Conservation (phyloP, 2,329 filamentous ascomycete genomes). For the Pleoardoris graminearum region DNA sequence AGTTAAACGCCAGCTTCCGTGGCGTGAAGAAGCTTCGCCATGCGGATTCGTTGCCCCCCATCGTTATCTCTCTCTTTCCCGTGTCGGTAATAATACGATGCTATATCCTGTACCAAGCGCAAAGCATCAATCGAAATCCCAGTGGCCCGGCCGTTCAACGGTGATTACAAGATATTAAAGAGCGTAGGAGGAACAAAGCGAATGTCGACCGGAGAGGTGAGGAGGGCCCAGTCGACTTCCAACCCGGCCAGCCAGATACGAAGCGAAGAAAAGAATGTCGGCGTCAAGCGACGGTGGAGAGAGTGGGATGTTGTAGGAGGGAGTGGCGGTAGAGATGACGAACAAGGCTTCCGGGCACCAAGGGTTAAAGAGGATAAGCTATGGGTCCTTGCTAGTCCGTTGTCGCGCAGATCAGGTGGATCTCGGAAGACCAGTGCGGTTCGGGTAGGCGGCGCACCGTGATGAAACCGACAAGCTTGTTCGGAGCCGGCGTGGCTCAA, state of each 20-base stretch:
- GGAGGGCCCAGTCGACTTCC: slow-evolving; percentile 44
- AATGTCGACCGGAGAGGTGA: slow-evolving; percentile 37
- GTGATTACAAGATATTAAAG: slow-evolving; percentile 44
- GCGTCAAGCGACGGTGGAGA: slow-evolving; percentile 36
- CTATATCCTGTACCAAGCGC: slow-evolving; percentile 15
- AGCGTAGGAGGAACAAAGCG: slow-evolving; percentile 34
- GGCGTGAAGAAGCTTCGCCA: slow-evolving; percentile 56
- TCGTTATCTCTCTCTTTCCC: slow-evolving; percentile 11
- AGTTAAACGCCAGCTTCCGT: slow-evolving; percentile 75
- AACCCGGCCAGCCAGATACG: slow-evolving; percentile 49
- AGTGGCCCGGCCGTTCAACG: slow-evolving; percentile 32
- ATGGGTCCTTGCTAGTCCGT: slow-evolving; percentile 23
- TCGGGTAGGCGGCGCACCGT: slow-evolving; percentile 35
- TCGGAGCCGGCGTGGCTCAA: slow-evolving; percentile 42
- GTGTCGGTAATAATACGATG: slow-evolving; percentile 11
- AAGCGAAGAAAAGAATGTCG: slow-evolving; percentile 46
- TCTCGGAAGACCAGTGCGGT: slow-evolving; percentile 34
- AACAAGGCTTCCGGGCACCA: slow-evolving; percentile 36
- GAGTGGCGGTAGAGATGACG: slow-evolving; percentile 37
- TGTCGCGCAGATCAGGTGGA: slow-evolving; percentile 39
- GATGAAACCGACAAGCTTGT: slow-evolving; percentile 43
- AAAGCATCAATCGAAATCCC: slow-evolving; percentile 19
- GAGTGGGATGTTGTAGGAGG: slow-evolving; percentile 30
- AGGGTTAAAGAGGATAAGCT: slow-evolving; percentile 43
- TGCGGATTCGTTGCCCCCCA: slow-evolving; percentile 13